phyloP scores from a whole-genome alignment of 2,329 filamentous ascomycete species.

The Xylaria sp. region DNA sequence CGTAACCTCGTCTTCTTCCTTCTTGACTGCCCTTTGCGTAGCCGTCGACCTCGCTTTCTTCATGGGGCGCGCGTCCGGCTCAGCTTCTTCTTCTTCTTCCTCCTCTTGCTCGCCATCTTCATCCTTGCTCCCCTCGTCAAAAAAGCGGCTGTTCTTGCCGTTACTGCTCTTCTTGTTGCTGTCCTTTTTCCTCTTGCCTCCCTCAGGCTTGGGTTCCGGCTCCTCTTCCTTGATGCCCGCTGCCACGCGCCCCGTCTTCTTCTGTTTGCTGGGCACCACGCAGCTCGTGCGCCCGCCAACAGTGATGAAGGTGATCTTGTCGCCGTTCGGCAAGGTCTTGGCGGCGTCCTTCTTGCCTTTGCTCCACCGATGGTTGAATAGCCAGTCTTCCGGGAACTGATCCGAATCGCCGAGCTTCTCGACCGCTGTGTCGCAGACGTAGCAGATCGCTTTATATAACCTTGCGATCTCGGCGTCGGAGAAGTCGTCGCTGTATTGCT shows the following conservation, averaged over 20 bases:
- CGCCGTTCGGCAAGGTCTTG: slow-evolving; percentile 80
- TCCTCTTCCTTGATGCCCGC: slow-evolving; percentile 55
- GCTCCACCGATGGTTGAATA: slow-evolving; percentile 89
- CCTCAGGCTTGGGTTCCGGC: slow-evolving; percentile 27
- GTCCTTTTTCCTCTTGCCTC: slow-evolving; percentile 28
- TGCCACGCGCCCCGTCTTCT: slow-evolving; percentile 70
- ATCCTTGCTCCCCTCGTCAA: slow-evolving; percentile 10
- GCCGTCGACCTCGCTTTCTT: slow-evolving; percentile 41
- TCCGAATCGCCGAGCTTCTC: slow-evolving; percentile 83
- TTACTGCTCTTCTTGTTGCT: slow-evolving; percentile 23
- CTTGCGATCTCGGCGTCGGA: slow-evolving; percentile 74
- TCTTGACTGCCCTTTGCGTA: slow-evolving; percentile 41
- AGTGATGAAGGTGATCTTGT: slow-evolving; percentile 85
- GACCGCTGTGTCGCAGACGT: slow-evolving; percentile 83
- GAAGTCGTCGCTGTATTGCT: slow-evolving; percentile 91
- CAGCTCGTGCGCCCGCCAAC: slow-evolving; percentile 94
- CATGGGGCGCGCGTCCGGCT: slow-evolving; percentile 34
- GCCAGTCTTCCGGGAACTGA: slow-evolving; percentile 86
- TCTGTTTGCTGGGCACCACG: slow-evolving; percentile 85
- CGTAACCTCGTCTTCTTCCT: slow-evolving; percentile 44
- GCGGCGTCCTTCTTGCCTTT: slow-evolving; percentile 82
- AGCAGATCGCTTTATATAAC: slow-evolving; percentile 78
- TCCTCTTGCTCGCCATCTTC: background rate
- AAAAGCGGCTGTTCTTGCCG: slow-evolving; percentile 32
- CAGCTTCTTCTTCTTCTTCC: slow-evolving; percentile 4